These are phyloP conservation scores for Aspergillus proliferans DNA, from an alignment of 2,329 filamentous ascomycete species.

Conservation along the genomic window DNA sequence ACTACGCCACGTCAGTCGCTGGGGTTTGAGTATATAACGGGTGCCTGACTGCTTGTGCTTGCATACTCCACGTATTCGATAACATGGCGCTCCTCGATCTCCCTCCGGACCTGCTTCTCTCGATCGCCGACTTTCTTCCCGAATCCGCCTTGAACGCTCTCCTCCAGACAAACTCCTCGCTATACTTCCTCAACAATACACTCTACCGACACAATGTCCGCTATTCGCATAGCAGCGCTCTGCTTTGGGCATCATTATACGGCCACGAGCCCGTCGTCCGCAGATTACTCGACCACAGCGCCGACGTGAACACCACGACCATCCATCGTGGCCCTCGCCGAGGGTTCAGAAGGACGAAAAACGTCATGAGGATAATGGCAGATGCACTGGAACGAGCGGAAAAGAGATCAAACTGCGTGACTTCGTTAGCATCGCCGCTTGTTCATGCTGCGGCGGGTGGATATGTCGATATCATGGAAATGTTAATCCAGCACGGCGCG, in stretches of 20 bases:
- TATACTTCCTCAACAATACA: constrained; percentile 11
- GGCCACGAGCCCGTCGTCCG: constrained; percentile 7
- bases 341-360: too few relatives aligned
- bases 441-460: not conserved
- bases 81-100: not conserved
- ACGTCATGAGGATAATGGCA: too few relatives aligned
- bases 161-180: constrained; percentile 6
- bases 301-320: constrained; percentile 8
- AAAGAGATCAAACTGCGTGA: not conserved
- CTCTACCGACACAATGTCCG: constrained; percentile 14
- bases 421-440: not conserved
- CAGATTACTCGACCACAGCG: constrained; percentile 9
- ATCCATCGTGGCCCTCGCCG: not conserved
- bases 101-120: not conserved
- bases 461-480: not conserved
- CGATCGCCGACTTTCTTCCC: not conserved
- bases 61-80: not conserved
- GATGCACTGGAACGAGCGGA: not conserved
- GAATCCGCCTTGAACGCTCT: constrained; percentile 10
- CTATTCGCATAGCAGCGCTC: constrained; percentile 4
- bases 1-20: too few relatives aligned
- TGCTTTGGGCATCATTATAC: constrained; percentile 16
- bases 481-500: not conserved
- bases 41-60: too few relatives aligned
- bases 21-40: too few relatives aligned